A percentile compares a stretch with the other conserved stretches of the same genome.
phyloP scores from a whole-genome alignment of 345 rosid species.

The Anacardium occidentale region DNA sequence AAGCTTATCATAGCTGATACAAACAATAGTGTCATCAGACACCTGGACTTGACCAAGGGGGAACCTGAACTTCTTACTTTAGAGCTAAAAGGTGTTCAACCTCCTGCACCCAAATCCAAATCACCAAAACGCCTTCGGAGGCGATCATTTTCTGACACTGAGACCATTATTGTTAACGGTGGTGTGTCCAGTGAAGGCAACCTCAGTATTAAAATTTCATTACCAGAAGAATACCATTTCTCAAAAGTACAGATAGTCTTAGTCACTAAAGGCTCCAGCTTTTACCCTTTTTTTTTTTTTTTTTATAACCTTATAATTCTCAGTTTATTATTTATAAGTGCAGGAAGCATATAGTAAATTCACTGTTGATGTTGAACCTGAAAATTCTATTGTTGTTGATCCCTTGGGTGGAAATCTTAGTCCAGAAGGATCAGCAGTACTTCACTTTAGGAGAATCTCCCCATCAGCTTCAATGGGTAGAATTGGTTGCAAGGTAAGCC shows the following conservation, averaged over 20 bases:
- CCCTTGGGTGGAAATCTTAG: conserved; percentile 69
- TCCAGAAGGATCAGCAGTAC: conserved; percentile 62
- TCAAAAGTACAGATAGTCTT: conserved; percentile 53
- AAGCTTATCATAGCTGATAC: conserved; percentile 82
- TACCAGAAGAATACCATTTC: conserved; percentile 82
- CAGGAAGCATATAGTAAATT: conserved; percentile 90
- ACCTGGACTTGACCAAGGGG: conserved; percentile 56
- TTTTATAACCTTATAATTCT: neutral
- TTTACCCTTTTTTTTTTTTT: neutral
- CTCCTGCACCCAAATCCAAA: conserved; percentile 59
- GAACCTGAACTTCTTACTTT: conserved; percentile 58
- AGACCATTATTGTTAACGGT: conserved; percentile 51
- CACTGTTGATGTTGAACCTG: conserved; percentile 68
- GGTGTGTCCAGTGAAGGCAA: conserved; percentile 64
- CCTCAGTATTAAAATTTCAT: conserved; percentile 57
- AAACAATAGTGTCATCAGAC: conserved; percentile 77
- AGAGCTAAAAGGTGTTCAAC: conserved; percentile 83
- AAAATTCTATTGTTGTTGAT: conserved; percentile 47
- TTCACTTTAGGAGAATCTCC: conserved; percentile 60
- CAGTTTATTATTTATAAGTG: conserved; percentile 7
- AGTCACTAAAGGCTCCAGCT: neutral
- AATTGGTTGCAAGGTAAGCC: conserved; percentile 76
- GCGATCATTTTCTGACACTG: conserved; percentile 65
- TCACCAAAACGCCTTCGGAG: conserved; percentile 71
- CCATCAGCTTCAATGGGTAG: conserved; percentile 54